Evolutionary conservation across 345 rosid species (phyloP).

Genomic region (Populus davidiana): DNA sequence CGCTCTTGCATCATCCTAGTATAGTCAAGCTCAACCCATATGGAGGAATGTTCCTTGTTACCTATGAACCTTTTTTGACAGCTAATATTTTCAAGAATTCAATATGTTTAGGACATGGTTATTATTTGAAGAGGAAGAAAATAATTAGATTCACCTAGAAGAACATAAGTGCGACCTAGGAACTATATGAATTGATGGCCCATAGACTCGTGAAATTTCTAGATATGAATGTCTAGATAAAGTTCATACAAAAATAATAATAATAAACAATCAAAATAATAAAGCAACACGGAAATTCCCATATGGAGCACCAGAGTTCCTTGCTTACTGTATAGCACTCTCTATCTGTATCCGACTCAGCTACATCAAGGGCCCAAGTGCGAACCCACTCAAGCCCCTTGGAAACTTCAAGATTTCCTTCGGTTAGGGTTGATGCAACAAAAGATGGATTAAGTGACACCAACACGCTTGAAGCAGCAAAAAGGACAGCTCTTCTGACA

Average conservation of each 20-base stretch:
- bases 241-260: not conserved
- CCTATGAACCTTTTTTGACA: too few species aligned
- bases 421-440: conserved; percentile 64
- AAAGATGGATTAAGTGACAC: conserved; percentile 80
- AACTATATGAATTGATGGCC: not conserved
- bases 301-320: not conserved
- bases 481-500: conserved; percentile 86
- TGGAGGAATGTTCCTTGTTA: not conserved
- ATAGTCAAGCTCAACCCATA: not conserved
- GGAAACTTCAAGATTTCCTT: conserved; percentile 67
- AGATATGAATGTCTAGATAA: not conserved
- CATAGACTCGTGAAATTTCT: not conserved
- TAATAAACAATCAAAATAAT: not conserved
- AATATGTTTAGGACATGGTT: not conserved
- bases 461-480: conserved; percentile 76
- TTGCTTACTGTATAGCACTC: conserved; percentile 78
- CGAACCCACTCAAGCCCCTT: conserved; percentile 93
- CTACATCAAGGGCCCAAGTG: conserved; percentile 67
- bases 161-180: not conserved
- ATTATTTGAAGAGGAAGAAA: not conserved
- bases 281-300: too few species aligned
- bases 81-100: not conserved
- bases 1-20: not conserved
- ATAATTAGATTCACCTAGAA: not conserved
- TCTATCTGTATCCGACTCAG: conserved; percentile 74